Conservation (phyloP, 176 grass and related monocot genomes). For the Secale cereale region DNA sequence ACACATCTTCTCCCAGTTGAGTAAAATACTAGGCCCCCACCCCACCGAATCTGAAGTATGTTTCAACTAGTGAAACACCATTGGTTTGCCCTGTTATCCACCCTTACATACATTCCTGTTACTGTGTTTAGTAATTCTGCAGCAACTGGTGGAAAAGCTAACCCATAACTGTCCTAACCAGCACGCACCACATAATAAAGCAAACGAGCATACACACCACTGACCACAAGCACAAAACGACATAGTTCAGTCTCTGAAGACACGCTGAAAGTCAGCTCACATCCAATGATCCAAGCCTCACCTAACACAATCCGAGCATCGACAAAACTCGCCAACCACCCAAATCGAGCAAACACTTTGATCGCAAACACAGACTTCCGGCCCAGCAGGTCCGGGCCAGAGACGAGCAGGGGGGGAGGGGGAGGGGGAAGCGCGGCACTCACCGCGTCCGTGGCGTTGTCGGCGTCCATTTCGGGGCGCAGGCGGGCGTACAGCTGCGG, state of each 20-base stretch:
- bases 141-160: slow-evolving; percentile 19
- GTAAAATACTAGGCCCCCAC: neutral
- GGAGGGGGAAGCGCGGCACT: neutral
- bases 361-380: neutral
- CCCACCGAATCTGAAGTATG: slow-evolving; percentile 1
- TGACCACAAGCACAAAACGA: neutral
- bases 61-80: slow-evolving; percentile 30
- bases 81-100: slow-evolving; percentile 13
- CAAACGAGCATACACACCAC: slow-evolving; percentile 8
- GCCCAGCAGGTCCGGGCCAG: neutral
- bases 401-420: neutral
- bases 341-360: slow-evolving; percentile 9
- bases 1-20: neutral
- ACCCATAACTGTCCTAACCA: slow-evolving; percentile 30
- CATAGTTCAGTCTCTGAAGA: neutral
- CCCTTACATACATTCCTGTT: neutral
- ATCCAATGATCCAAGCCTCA: neutral
- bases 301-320: neutral
- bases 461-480: slow-evolving; percentile 76
- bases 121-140: neutral
- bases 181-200: slow-evolving; percentile 34
- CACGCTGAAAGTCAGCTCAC: neutral
- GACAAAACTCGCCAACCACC: neutral
- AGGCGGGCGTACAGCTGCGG: slow-evolving; percentile 81
- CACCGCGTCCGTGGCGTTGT: slow-evolving; percentile 90